phyloP scores from a whole-genome alignment of 2,329 filamentous ascomycete species.

The Talaromyces sp. region DNA sequence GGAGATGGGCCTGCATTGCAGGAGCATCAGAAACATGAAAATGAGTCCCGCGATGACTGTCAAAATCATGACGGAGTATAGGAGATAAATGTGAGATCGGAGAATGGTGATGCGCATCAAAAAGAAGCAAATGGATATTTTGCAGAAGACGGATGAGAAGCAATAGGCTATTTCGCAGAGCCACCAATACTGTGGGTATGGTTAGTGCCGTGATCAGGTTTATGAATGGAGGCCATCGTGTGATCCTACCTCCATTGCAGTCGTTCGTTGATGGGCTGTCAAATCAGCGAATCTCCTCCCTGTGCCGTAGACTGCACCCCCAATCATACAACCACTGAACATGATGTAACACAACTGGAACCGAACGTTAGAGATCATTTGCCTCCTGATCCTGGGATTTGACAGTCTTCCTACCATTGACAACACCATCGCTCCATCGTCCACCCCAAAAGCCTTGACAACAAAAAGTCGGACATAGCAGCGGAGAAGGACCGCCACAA shows the following conservation, averaged over 20 bases:
- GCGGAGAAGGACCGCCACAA: slow-evolving; percentile 33
- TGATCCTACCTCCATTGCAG: slow-evolving; percentile 32
- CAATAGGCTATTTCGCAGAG: slow-evolving; percentile 56
- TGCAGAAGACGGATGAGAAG: slow-evolving; percentile 46
- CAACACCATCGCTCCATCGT: slow-evolving; percentile 37
- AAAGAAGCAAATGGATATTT: slow-evolving; percentile 53
- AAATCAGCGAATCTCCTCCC: slow-evolving; percentile 26
- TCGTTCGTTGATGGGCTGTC: slow-evolving; percentile 25
- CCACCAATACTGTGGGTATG: slow-evolving; percentile 46
- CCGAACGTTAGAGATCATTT: neutral
- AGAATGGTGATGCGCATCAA: slow-evolving; percentile 51
- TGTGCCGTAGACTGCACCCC: slow-evolving; percentile 33
- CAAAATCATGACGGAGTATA: slow-evolving; percentile 47
- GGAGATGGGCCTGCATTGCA: slow-evolving; percentile 53
- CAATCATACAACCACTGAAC: slow-evolving; percentile 36
- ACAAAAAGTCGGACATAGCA: slow-evolving; percentile 35
- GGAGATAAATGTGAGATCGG: slow-evolving; percentile 44
- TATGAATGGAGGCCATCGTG: neutral
- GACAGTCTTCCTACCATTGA: slow-evolving; percentile 30
- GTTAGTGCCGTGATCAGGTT: neutral
- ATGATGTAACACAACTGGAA: slow-evolving; percentile 31
- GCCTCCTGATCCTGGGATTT: neutral
- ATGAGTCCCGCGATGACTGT: slow-evolving; percentile 45
- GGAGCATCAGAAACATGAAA: slow-evolving; percentile 51
- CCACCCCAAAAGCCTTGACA: slow-evolving; percentile 37